Evolutionary conservation across 2,329 filamentous ascomycete genomes (phyloP).

Genomic region (Arthrinium phaeospermum): DNA sequence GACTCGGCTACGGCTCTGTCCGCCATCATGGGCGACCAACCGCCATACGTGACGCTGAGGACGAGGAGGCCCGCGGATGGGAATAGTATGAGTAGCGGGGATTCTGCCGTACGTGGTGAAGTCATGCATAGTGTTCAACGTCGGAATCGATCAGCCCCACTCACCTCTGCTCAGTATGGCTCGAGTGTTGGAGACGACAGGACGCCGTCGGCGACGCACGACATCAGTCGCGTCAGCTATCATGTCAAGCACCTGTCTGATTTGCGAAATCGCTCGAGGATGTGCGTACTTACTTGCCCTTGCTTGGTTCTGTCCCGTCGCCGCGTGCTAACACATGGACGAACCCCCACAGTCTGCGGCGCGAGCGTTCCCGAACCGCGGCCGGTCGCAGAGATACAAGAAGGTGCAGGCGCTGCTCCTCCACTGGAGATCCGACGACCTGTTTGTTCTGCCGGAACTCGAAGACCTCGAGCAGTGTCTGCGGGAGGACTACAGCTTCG

Average conservation of each 20-base stretch:
- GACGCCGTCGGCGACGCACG: slow-evolving; percentile 55
- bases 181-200: slow-evolving; percentile 47
- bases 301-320: not conserved
- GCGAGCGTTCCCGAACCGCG: slow-evolving; percentile 62
- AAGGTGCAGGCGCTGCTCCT: slow-evolving; percentile 61
- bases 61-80: slow-evolving; percentile 53
- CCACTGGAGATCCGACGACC: slow-evolving; percentile 63
- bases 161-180: slow-evolving; percentile 49
- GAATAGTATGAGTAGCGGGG: slow-evolving; percentile 53
- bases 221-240: slow-evolving; percentile 62
- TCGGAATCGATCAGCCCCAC: slow-evolving; percentile 36
- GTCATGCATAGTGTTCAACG: slow-evolving; percentile 29
- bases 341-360: slow-evolving; percentile 51
- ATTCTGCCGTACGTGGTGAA: slow-evolving; percentile 53
- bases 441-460: slow-evolving; percentile 63
- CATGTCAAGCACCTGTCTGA: slow-evolving; percentile 62
- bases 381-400: slow-evolving; percentile 59
- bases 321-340: not conserved
- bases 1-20: not conserved
- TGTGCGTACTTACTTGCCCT: slow-evolving; percentile 42
- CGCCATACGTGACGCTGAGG: slow-evolving; percentile 60
- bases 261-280: slow-evolving; percentile 62
- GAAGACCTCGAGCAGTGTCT: slow-evolving; percentile 62
- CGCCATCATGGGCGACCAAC: slow-evolving; percentile 46
- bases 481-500: slow-evolving; percentile 60